Evolutionary conservation across 2,329 filamentous ascomycete genomes (phyloP).

Genomic region (Fusarium sp.): DNA sequence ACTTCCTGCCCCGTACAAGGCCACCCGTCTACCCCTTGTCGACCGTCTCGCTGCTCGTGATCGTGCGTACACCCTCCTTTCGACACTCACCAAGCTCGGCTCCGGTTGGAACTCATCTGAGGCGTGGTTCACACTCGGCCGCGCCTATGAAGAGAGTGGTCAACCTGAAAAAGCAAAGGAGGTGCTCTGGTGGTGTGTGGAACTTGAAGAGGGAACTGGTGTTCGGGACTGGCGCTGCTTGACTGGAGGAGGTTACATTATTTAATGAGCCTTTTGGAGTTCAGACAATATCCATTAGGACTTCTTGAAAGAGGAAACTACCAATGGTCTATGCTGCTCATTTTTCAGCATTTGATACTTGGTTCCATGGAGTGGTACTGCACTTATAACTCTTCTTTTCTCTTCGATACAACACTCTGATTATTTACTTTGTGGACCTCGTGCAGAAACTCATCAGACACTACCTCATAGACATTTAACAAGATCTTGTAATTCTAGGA

Average conservation of each 20-base stretch:
- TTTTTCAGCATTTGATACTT: not conserved
- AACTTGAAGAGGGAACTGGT: conserved; percentile 86
- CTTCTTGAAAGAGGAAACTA: conserved; percentile 9
- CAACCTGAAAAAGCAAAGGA: conserved; percentile 90
- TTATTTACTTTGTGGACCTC: not conserved
- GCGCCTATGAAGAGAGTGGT: conserved; percentile 88
- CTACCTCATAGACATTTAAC: not conserved
- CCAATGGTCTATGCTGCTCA: not conserved
- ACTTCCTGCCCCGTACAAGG: conserved; percentile 66
- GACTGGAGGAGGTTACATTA: conserved; percentile 73
- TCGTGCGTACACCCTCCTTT: conserved; percentile 85
- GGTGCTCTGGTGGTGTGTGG: conserved; percentile 97
- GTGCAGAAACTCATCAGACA: not conserved
- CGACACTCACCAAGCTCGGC: conserved; percentile 85
- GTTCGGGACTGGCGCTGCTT: conserved; percentile 83
- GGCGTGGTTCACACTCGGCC: conserved; percentile 89
- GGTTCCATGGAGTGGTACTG: not conserved
- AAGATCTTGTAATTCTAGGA: not conserved
- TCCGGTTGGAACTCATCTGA: conserved; percentile 91
- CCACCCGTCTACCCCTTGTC: conserved; percentile 74
- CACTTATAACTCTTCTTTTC: not conserved
- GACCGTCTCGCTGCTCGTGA: conserved; percentile 92
- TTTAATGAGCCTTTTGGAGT: conserved; percentile 38
- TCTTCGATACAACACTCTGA: conserved; percentile 5
- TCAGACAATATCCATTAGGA: not conserved